Base-by-base conservation (phyloP, 768 basidiomycete species). In the Mycena olivaceomarginata region DNA sequence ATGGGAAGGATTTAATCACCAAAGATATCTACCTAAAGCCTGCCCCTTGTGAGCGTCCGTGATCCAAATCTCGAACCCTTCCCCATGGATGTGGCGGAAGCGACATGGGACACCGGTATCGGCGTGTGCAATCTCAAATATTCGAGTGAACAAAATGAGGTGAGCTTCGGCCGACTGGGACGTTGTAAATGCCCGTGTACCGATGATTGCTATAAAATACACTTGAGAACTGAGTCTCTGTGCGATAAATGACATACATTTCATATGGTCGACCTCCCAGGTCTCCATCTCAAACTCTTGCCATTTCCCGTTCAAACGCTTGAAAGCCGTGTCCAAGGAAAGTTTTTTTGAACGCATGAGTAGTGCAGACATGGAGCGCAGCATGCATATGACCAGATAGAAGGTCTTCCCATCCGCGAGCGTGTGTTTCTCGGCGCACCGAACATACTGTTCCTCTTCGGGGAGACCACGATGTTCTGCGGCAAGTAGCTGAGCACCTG, bases 31-130 rank as follows among this genome's bases (percentile, higher is more conserved):
- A 74, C 84, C 80, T 1, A 79, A 67, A 2, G 81, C 82, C 60
- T 84, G 80, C 1, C 82, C 82, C 67, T 81, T 82, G 64, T 84
- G 82, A 2, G 77, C 76, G 67, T 84, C 84, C 1, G 82, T 82
- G 31, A 81, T 76, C 59, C 80, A 80, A 0, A 77, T 62, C 10
- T 79, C 67, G 31, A 82, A 77, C 2, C 82, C 82, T 18, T 46
- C 37, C 0, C 83, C 82, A 45, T 82, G 80, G 40, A 84, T 84
- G 51, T 84, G 79, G 0, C 75, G 67, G 43, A 83, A 83, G 9
- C 66, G 71, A 22, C 81, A 76, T 0, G 75, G 60, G 4, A 77
- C 7, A 3, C 79, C 79, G 0, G 81, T 83, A 51, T 83, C 83
- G 10, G n/a, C 46, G 22, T 37, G 22, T 3, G 75, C 77, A 65